Base-by-base conservation (phyloP, 768 basidiomycete species). In the Stropharia rugosoannulata region DNA sequence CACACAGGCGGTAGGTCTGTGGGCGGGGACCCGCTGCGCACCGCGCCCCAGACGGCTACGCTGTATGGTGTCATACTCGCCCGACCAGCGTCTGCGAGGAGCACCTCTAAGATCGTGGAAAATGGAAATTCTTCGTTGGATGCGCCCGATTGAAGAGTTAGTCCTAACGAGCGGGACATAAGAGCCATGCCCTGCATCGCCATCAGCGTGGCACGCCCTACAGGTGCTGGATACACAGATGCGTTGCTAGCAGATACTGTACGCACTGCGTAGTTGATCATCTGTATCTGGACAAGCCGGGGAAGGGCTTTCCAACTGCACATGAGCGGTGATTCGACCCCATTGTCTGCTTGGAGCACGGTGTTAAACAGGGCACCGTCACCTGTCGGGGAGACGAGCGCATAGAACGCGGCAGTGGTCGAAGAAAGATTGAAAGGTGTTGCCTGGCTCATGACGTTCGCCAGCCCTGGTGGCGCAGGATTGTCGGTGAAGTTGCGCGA, bases 151-250 rank as follows among this genome's bases (percentile, higher is more conserved):
- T 41, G 56, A 13, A 57, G 37, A 5, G 42, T 38, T 6, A 37
- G 8, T 13, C 56, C 56, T 10, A 46, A 12, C 11, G 29, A 35
- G 8, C 45, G 42, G 4, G 15, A 11, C 12, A 35, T 50, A 25
- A 51, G 29, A 36, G 56, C 56, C 56, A 57, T 57, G 35, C 56
- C 56, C 16, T 51, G 13, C 16, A 57, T 25, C 10, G 56, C 51
- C 36, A 44, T 51, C 18, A 51, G 29, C 1, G 50, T 57, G 10
- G 56, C 35, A 12, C 56, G 42, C 18, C 56, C 56, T 3, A 38
- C 39, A 27, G 36, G 50, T 13, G 49, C n/a, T 16, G 56, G 56
- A 12, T 45, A 45, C 16, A 16, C 5, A 5, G 8, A 5, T 5
- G 32, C 12, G 16, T 47, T 35, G 6, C 27, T 46, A 5, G 50